Evolutionary conservation across 108 stramenopile species (phyloP), one percentile per base, ranked within the genome.

Genomic region (Fragilariopsis cylindrus): DNA sequence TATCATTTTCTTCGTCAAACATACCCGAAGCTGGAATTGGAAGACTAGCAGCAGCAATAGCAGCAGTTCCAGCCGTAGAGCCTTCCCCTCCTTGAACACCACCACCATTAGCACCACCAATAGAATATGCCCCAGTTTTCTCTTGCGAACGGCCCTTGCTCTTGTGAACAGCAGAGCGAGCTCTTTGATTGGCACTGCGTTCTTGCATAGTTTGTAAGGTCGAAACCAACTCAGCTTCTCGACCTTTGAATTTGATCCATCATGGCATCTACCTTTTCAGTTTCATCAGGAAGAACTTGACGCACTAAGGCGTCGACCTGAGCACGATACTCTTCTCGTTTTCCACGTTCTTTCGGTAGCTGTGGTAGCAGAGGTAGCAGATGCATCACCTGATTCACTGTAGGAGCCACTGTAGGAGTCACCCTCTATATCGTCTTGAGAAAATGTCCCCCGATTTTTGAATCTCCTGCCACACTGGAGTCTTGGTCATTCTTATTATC

Each of bases 121-220:
- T 39, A 13, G 76, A 40, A 50, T 46, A 65, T 16, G 40, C 48
- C 3, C 73, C 70, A 16, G 57, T 77, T 11, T 50, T 48, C 45
- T 74, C 13, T 50, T 49, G 48, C 7, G 83, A 75, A 15, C 73
- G 66, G 60, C 62, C 69, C 71, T 86, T 86, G 79, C 83, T 86
- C 74, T 90, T 91, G 81, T 93, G 90, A 15, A 91, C 86, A 12
- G 90, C 90, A 15, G 86, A 79, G 45, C 92, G 79, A 15, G 88
- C 92, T 60, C 92, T 75, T 41, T 87, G 84, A 15, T 86, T 88
- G 60, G 84, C 82, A 42, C 84, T 87, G 39, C 92, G 83, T 73
- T 91, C 90, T 65, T 88, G 78, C 92, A 94, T 94, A 46, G 87
- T 88, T 62, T 90, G 88, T 11, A 94, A 69, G 3, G 90, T 91